These are phyloP conservation scores for Nidularia sp. DNA, from an alignment of 768 basidiomycete genomes.

Conservation along the genomic window DNA sequence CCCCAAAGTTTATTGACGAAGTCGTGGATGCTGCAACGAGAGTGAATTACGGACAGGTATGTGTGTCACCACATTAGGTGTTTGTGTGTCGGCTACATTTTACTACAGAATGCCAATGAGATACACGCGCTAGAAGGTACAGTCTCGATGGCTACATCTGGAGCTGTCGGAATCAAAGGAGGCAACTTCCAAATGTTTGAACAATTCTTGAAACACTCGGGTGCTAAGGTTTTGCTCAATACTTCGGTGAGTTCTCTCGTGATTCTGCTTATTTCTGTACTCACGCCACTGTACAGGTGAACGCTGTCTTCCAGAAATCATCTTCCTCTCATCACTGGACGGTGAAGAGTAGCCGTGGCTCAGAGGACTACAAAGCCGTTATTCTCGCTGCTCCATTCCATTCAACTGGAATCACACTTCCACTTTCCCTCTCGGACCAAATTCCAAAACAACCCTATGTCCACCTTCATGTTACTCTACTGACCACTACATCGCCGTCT, in stretches of 20 bases:
- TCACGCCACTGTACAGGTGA: conserved; percentile 34
- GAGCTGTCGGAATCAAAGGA: conserved; percentile 62
- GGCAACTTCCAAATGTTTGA: conserved; percentile 89
- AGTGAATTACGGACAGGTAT: conserved; percentile 80
- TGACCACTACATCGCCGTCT: conserved; percentile 68
- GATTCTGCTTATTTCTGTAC: neutral
- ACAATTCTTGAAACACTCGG: conserved; percentile 66
- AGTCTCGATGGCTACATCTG: conserved; percentile 65
- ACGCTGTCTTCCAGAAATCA: conserved; percentile 42
- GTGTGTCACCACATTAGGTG: conserved; percentile 4
- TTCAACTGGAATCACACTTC: conserved; percentile 53
- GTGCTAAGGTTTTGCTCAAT: conserved; percentile 66
- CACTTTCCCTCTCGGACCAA: conserved; percentile 39
- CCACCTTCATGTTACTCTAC: conserved; percentile 82
- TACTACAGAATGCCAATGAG: conserved; percentile 50
- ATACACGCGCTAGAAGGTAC: conserved; percentile 79
- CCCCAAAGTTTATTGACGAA: conserved; percentile 60
- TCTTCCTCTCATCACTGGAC: conserved; percentile 45
- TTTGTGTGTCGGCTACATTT: neutral
- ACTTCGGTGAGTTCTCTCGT: conserved; percentile 46
- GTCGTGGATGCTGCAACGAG: conserved; percentile 77
- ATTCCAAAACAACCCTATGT: conserved; percentile 76
- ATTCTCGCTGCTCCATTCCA: conserved; percentile 88
- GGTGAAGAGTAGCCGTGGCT: conserved; percentile 43
- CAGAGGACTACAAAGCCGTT: conserved; percentile 60